Evolutionary conservation across 2,329 filamentous ascomycete genomes (phyloP), one percentile per base, ranked within the genome.

Genomic region (Annulohypoxylon truncatum): DNA sequence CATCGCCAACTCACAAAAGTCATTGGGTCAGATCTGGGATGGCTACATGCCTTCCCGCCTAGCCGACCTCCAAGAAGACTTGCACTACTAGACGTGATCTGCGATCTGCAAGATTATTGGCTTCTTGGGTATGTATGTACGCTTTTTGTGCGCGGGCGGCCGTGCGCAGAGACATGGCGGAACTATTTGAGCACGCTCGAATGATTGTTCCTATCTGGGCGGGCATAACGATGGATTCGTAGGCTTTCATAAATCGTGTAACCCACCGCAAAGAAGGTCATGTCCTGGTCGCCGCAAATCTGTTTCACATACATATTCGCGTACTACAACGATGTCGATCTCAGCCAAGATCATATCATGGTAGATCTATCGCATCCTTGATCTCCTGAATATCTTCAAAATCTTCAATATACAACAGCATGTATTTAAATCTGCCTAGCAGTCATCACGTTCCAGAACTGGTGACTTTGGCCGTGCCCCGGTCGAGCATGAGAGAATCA

Each of bases 21-120:
- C 22, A 58, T 59, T 59, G 48, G 52, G 20, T 51, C 18, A 55
- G 28, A 56, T 63, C 54, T 52, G 33, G 54, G 56, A 60, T 48
- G 38, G 29, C 22, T 63, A 4, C 29, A 29, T 40, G n/a, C 38
- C 18, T n/a, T 58, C 38, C 38, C 15, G 24, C 3, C 51, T 28
- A 28, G 9, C 22, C 26, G 47, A 22, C 15, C 38, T 15, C 29
- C 20, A 24, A 18, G 31, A 58, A n/a, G n/a, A 24, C 10, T 3
- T 44, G n/a, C n/a, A n/a, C n/a, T 31, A 54, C 42, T n/a, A 50
- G 52, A 28, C 33, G 48, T 50, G 33, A 64, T 56, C 54, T 51
- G 6, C 6, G 60, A 60, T 60, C 64, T 64, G 28, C 42, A 44
- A 47, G 10, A 38, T 67, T 15, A 31, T 53, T 53, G n/a, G 46